A percentile compares a stretch with the other conserved stretches of the same genome.
Conservation (phyloP, 192 early-diverging fungal genomes). For the Backusella macrospora region DNA sequence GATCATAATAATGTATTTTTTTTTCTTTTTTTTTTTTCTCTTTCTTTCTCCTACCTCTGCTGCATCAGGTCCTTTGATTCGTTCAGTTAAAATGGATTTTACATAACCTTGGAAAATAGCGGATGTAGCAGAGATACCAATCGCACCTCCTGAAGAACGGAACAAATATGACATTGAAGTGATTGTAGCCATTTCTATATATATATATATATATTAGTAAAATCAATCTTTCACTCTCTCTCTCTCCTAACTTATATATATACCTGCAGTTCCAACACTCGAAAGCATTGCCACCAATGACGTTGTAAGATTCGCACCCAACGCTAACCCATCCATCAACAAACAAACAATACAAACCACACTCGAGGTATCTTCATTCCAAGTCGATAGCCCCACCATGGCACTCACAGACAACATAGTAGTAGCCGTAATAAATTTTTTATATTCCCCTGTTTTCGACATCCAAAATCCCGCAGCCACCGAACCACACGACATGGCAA, state of each 20-base stretch:
- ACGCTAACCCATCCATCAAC: constrained; percentile 54
- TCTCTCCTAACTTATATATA: constrained; percentile 13
- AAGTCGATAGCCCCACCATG: constrained; percentile 59
- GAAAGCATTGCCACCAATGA: constrained; percentile 55
- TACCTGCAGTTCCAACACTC: constrained; percentile 52
- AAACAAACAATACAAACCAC: constrained; percentile 47
- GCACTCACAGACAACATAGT: constrained; percentile 54
- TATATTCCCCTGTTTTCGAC: constrained; percentile 39
- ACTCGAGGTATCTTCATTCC: constrained; percentile 53
- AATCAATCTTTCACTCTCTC: background rate
- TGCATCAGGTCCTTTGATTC: constrained; percentile 38
- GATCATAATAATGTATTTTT: too few species aligned
- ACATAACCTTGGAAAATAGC: constrained; percentile 46
- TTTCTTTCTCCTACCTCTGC: too few species aligned
- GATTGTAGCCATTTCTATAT: constrained; percentile 56
- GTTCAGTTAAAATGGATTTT: constrained; percentile 31
- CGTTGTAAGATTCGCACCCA: constrained; percentile 58
- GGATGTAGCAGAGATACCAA: constrained; percentile 55
- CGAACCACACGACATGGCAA: constrained; percentile 31
- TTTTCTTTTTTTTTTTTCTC: too few species aligned
- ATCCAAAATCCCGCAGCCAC: constrained; percentile 34
- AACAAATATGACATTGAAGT: constrained; percentile 56
- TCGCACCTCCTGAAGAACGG: constrained; percentile 54
- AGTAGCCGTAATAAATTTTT: constrained; percentile 39
- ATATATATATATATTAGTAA: constrained; percentile 45